Evolutionary conservation across 768 basidiomycete species (phyloP), one percentile per base, ranked within the genome.

Genomic region (Russula earlei): DNA sequence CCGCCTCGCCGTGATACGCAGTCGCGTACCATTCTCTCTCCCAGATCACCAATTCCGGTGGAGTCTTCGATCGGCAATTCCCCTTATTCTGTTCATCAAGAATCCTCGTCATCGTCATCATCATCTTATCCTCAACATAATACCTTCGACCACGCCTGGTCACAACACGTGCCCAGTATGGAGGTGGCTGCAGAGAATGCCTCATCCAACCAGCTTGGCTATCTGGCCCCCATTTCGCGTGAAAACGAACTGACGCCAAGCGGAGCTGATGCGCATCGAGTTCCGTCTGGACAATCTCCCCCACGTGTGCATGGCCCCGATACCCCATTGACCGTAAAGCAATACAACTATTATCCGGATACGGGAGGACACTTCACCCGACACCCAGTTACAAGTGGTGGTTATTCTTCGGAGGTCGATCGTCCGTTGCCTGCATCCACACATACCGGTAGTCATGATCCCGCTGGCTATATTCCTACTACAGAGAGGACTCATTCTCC

Each of bases 401-500:
- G 29, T 19, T 38, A 49, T 22, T 29, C 41, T 58, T 34, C 20
- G 15, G 52, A 54, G 6, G 20, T 33, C 37, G 11, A 46, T 31
- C 57, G 42, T n/a, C 48, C 57, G n/a, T 27, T 42, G 15, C 34
- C 47, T 4, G 48, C 31, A 15, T 42, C 57, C 20, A 44, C 22
- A 17, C 47, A 49, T 49, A 17, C 41, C 15, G 36, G 34, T 47
- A 44, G 34, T 17, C n/a, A 49, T 11, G 52, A 38, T 19, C 20
- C 38, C 24, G 15, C 40, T 37, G 27, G 42, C 17, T 58, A 54
- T 29, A 5, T 33, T 31, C 47, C 57, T 14, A 27, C 41, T 11
- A n/a, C 12, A 25, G 47, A 43, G n/a, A 58, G 57, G 47, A 29
- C 48, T 31, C 57, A 54, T 10, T 58, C 57, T 29, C 57, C 57